Evolutionary conservation across 2,329 filamentous ascomycete genomes (phyloP).

Genomic region (Leptographium wingfieldii): DNA sequence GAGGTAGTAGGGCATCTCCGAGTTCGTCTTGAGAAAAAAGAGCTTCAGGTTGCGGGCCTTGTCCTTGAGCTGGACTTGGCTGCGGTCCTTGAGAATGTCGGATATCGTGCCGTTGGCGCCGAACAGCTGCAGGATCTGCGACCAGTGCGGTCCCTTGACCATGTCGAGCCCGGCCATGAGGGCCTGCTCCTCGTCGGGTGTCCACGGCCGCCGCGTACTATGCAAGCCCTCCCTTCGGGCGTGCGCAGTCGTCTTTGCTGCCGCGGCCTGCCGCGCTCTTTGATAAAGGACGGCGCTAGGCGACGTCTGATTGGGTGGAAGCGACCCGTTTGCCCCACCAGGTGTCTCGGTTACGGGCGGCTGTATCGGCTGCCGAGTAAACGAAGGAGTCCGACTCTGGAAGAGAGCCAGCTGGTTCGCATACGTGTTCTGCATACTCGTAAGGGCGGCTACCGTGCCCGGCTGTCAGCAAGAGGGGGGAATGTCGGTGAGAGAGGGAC

Average conservation of each 20-base stretch:
- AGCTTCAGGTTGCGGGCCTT: conserved; percentile 83
- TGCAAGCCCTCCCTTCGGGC: conserved; percentile 43
- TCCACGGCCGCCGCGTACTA: conserved; percentile 68
- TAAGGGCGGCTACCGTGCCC: conserved; percentile 5
- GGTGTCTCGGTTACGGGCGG: conserved; percentile 20
- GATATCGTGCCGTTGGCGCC: conserved; percentile 68
- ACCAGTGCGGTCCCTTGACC: conserved; percentile 88
- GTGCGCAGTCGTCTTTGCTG: conserved; percentile 42
- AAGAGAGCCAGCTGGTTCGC: conserved; percentile 9
- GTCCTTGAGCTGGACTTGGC: conserved; percentile 85
- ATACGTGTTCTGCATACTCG: conserved; percentile 11
- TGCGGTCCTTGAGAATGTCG: conserved; percentile 74
- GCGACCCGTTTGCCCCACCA: conserved; percentile 13
- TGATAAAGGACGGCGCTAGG: conserved; percentile 45
- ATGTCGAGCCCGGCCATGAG: conserved; percentile 79
- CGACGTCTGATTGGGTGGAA: conserved; percentile 44
- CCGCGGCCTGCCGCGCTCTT: conserved; percentile 43
- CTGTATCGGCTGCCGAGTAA: conserved; percentile 8
- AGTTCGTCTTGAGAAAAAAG: conserved; percentile 83
- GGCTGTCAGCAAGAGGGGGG: not conserved
- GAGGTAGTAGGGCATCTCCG: conserved; percentile 79
- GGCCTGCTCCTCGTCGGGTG: conserved; percentile 77
- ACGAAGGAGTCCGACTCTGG: conserved; percentile 5
- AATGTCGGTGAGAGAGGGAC: not conserved
- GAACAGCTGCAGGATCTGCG: conserved; percentile 76